Evolutionary conservation across 371 early-diverging fungal genomes (phyloP), one percentile per base, ranked within the genome.

Genomic region (Mortierella sp.): DNA sequence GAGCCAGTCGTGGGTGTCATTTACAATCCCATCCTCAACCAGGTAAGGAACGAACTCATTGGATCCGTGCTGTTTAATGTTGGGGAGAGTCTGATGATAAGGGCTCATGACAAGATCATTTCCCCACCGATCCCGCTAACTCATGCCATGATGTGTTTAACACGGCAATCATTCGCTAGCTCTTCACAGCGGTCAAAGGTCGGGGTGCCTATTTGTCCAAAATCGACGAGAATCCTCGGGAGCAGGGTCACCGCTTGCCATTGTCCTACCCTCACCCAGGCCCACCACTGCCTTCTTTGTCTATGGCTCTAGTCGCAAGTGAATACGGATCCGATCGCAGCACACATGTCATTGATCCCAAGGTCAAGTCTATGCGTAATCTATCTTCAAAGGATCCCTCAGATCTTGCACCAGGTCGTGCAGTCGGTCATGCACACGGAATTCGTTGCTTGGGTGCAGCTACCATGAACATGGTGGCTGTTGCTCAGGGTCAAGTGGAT

Each of bases 1-100:
- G 79, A 85, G 41, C 92, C 93, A 0, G 89, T 91, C 6, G 86
- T 97, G 1, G 98, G 96, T n/a, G 96, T 95, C 21, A 88, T 97
- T 5, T 95, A 89, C 71, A 92, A 95, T 71, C 98, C 98, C 8
- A 83, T 97, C 14, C 79, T 96, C 49, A 81, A 93, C 72, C 94
- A 96, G 67, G 83, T 88, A 57, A 52, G 24, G 22, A 25, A 12
- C 10, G 9, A 24, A 19, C 22, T 19, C 12, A 50, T 56, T 17
- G 14, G 17, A 3, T 27, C 41, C n/a, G n/a, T n/a, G n/a, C n/a
- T 48, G 10, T 28, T 48, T 46, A 17, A 37, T 47, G 34, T 50
- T 34, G 19, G 22, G 43, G 39, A 24, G 34, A 34, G 34, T 34
- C 10, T 4, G 34, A 10, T 34, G 34, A 34, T 10, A 34, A 34